Base-by-base conservation (phyloP, 768 basidiomycete genomes). In the Lactarius hengduanensis region DNA sequence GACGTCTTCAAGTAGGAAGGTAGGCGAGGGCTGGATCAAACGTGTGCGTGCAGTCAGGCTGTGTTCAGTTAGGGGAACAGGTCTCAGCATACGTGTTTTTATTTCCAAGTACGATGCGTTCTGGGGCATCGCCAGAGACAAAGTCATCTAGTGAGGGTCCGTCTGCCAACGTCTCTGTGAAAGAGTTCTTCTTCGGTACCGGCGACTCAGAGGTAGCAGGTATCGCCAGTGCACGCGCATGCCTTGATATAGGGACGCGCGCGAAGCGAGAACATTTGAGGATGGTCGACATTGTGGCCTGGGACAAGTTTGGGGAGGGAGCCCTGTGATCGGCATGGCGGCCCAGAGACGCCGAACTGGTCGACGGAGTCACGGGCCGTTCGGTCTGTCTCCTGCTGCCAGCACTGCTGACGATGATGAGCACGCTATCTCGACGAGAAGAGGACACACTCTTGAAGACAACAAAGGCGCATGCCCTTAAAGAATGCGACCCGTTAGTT, bases 1-100 rank as follows among this genome's bases (percentile, higher is more conserved):
- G 88, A 88, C 15, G 94, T 96, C 81, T 96, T 96, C 50, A 98
- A 80, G 78, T 88, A 90, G 1, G 87, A 84, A 22, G 95, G 95
- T 10, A 98, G 82, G 43, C 95, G 89, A 53, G 92, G 92, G 38
- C 94, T 96, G 63, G 38, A 32, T 57, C 70, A 59, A 57, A 47
- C 62, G 60, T 38, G 61, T 38, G 53, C 45, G 11, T 22, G n/a
- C 26, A 40, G 43, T 56, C 45, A 65, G 28, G 41, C 10, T 20
- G 16, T 54, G 22, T 47, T 40, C 54, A 13, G 8, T 62, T 66
- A 59, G 53, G 57, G 26, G 43, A 15, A 4, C 38, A 45, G 26
- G 34, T n/a, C 28, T 6, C 50, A 15, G 75, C 84, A 69, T 73
- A 90, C 92, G 82, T 84, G 69, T 80, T 84, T 7, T 85, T 80